These are phyloP conservation scores for Psidium friedrichsthalianum DNA, from an alignment of 345 rosid species.

Conservation along the genomic window DNA sequence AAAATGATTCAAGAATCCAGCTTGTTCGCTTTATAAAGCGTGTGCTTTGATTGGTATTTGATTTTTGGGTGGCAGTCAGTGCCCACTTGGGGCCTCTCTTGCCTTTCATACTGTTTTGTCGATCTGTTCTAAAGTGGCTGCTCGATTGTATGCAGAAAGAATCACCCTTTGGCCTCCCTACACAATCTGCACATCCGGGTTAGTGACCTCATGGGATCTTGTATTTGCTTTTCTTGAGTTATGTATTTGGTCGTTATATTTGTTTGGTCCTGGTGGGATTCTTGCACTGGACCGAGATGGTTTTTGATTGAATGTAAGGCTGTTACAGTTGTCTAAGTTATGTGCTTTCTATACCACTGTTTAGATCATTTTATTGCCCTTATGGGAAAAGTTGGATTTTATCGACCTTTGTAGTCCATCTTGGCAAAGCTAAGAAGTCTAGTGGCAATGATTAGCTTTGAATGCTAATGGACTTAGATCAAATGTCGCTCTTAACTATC, in stretches of 20 bases:
- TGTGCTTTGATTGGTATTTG: background rate
- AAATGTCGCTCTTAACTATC: too few relatives aligned
- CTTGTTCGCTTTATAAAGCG: background rate
- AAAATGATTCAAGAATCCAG: background rate
- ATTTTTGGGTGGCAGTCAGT: background rate
- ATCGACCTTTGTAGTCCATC: too few relatives aligned
- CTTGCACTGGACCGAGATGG: background rate
- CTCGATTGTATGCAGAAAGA: constrained; percentile 49
- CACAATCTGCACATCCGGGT: constrained; percentile 95
- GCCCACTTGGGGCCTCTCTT: background rate
- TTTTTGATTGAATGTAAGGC: background rate
- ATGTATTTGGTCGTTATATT: background rate
- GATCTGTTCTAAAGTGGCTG: background rate
- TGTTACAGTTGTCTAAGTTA: background rate
- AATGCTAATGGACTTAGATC: too few relatives aligned
- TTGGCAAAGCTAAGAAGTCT: too few relatives aligned
- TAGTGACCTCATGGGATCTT: background rate
- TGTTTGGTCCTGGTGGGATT: background rate
- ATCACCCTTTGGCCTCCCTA: constrained; percentile 55
- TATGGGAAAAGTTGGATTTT: background rate
- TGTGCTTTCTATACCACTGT: background rate
- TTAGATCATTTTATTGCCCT: background rate
- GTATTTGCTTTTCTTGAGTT: background rate
- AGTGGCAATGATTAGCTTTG: too few relatives aligned
- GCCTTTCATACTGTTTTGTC: background rate